Base-by-base conservation (phyloP, 2,329 filamentous ascomycete species). In the Arthroderma sp. region DNA sequence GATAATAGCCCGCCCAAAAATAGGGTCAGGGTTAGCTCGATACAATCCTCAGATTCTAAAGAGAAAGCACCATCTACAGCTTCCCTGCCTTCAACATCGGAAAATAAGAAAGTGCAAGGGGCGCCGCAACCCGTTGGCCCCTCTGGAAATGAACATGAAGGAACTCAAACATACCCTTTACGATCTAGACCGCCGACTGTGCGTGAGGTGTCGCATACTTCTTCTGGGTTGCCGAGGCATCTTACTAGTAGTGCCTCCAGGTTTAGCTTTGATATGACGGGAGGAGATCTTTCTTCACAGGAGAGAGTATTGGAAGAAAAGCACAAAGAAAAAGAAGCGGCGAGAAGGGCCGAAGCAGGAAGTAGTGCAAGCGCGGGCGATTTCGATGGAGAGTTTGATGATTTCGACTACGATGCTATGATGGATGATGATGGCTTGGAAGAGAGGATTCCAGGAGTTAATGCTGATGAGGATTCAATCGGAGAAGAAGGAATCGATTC, bases 241-340 rank as follows among this genome's bases (percentile, higher is more conserved):
- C 58, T 71, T 44, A 69, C 63, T 46, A 80, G 76, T 53, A 75
- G 72, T 56, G 73, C 77, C 1, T 80, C 75, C 1, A 66, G 77
- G 6, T 81, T 81, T 55, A 81, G 77, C 52, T 81, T 81, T 51
- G 77, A 81, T 49, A 72, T 80, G 53, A 71, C 68, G 4, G 72
- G 71, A 10, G 67, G 69, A 6, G 77, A 75, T 44, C 78, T 75
- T 4, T 68, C 72, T 4, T 67, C 69, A 0, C 75, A 81, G 54
- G 78, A 81, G 53, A 73, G 72, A 50, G 60, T 79, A 5, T 60
- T 81, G 31, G 78, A 81, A 59, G 78, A 81, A 48, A 76, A 75
- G 42, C 75, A 80, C 52, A 70, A 75, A 62, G 61, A 70, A 57
- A 63, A 75, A 62, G 64, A 72, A 57, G 62, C 71, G 48, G 63